A percentile compares a stretch with the other conserved stretches of the same genome.
Evolutionary conservation across 192 early-diverging fungal species (phyloP).

Genomic region (Coemansia javaensis): DNA sequence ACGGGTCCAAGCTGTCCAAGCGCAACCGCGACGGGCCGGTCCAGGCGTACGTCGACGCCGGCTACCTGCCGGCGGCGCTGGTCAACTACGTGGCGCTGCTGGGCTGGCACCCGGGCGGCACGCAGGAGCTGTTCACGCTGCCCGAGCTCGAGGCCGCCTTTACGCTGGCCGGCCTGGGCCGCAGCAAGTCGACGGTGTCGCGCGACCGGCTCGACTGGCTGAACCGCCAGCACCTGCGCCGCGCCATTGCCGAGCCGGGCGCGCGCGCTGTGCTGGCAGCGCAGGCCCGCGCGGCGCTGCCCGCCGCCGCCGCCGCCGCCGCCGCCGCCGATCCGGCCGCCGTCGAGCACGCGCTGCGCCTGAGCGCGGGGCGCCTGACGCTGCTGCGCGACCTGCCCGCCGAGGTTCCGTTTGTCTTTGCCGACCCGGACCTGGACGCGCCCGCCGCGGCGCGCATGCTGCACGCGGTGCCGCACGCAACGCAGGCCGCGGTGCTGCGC

Average conservation of each 20-base stretch:
- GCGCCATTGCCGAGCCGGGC: slow-evolving; percentile 12
- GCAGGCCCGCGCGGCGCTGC: slow-evolving; percentile 13
- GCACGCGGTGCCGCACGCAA: slow-evolving; percentile 13
- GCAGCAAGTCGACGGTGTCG: slow-evolving; percentile 43
- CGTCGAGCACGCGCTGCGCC: slow-evolving; percentile 15
- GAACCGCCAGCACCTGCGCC: slow-evolving; percentile 38
- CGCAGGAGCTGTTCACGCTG: slow-evolving; percentile 64
- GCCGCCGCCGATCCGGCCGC: not conserved
- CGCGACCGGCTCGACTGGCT: slow-evolving; percentile 46
- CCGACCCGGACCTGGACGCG: slow-evolving; percentile 15
- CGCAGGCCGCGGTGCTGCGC: slow-evolving; percentile 13
- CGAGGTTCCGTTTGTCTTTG: slow-evolving; percentile 32
- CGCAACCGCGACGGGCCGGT: slow-evolving; percentile 67
- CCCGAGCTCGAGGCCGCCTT: slow-evolving; percentile 22
- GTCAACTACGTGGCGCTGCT: slow-evolving; percentile 84
- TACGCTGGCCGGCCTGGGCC: slow-evolving; percentile 30
- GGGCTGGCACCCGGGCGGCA: slow-evolving; percentile 65
- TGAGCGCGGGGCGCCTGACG: slow-evolving; percentile 29
- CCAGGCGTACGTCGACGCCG: slow-evolving; percentile 69
- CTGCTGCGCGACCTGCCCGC: slow-evolving; percentile 22
- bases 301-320: not conserved
- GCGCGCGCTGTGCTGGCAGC: not conserved
- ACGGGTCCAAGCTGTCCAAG: slow-evolving; percentile 87
- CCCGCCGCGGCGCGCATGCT: not conserved
- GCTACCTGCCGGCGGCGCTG: slow-evolving; percentile 79